phyloP scores from a whole-genome alignment of 2,329 filamentous ascomycete species.

The Pestalotiopsis sp. region DNA sequence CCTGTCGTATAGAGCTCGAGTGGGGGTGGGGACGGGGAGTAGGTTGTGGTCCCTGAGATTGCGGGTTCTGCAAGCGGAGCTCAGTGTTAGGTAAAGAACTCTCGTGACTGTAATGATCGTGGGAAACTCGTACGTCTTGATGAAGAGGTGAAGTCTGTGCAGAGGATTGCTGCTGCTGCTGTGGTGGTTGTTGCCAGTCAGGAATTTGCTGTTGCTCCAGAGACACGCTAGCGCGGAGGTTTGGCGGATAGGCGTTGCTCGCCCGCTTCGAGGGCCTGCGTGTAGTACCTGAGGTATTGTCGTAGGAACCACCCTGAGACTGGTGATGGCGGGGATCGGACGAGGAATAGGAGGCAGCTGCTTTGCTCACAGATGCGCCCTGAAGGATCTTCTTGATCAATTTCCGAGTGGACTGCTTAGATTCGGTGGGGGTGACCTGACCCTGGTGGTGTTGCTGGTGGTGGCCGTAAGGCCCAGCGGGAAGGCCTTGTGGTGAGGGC shows the following conservation, averaged over 20 bases:
- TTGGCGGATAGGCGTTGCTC: conserved; percentile 47
- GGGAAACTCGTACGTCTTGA: conserved; percentile 43
- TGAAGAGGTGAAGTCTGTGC: conserved; percentile 47
- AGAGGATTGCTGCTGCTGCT: conserved; percentile 24
- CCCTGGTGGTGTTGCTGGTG: conserved; percentile 14
- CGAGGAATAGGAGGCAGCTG: conserved; percentile 36
- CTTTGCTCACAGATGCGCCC: conserved; percentile 4
- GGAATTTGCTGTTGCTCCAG: conserved; percentile 21
- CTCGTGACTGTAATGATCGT: conserved; percentile 37
- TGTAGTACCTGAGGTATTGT: conserved; percentile 50
- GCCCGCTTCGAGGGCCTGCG: conserved; percentile 62
- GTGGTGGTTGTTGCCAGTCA: conserved; percentile 21
- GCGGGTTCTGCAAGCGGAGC: conserved; percentile 42
- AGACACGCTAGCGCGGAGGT: conserved; percentile 42
- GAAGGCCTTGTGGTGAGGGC: conserved; percentile 19
- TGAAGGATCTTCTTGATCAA: conserved; percentile 53
- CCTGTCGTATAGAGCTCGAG: conserved; percentile 50
- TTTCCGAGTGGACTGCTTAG: conserved; percentile 54
- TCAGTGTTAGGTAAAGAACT: conserved; percentile 40
- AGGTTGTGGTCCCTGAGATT: conserved; percentile 28
- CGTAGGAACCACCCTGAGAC: conserved; percentile 40
- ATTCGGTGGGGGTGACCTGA: conserved; percentile 37
- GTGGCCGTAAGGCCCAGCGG: conserved; percentile 16
- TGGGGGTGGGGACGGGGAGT: conserved; percentile 19
- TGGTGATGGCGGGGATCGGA: conserved; percentile 23